These are phyloP conservation scores for Hypoxylon subgilvum DNA, from an alignment of 495 filamentous ascomycete genomes.

Conservation along the genomic window DNA sequence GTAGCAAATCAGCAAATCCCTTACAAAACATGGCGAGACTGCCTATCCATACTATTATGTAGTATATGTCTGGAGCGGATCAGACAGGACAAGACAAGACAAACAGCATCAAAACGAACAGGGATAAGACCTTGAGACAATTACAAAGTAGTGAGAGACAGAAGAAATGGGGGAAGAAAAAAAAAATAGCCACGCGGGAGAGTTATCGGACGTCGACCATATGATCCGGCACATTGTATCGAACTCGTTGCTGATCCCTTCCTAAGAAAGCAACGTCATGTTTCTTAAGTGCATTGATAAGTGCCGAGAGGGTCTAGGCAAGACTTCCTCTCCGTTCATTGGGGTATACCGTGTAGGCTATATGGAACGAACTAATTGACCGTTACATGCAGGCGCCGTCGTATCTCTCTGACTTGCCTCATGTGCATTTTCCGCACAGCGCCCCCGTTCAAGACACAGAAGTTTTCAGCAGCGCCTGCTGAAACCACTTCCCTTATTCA, in stretches of 20 bases:
- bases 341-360: conserved; percentile 38
- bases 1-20: conserved; percentile 14
- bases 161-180: conserved; percentile 2
- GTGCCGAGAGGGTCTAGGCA: conserved; percentile 37
- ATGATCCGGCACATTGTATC: conserved; percentile 40
- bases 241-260: conserved; percentile 32
- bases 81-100: too few species aligned
- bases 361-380: conserved; percentile 32
- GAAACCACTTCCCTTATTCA: conserved; percentile 36
- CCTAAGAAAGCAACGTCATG: conserved; percentile 37
- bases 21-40: conserved; percentile 9
- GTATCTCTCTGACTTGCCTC: conserved; percentile 25
- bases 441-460: conserved; percentile 12
- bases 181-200: conserved; percentile 22
- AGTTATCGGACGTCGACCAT: conserved; percentile 37
- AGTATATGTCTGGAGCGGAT: conserved; percentile 22
- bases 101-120: conserved; percentile 12
- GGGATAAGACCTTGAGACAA: conserved; percentile 10
- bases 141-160: background rate
- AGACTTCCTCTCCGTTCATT: conserved; percentile 31
- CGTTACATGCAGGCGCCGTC: conserved; percentile 28
- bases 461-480: conserved; percentile 31
- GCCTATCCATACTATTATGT: background rate
- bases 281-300: conserved; percentile 42
- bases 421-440: conserved; percentile 21